Evolutionary conservation across 225 moss, liverwort and hornwort species (phyloP).

Genomic region (Physcomitrium patens): DNA sequence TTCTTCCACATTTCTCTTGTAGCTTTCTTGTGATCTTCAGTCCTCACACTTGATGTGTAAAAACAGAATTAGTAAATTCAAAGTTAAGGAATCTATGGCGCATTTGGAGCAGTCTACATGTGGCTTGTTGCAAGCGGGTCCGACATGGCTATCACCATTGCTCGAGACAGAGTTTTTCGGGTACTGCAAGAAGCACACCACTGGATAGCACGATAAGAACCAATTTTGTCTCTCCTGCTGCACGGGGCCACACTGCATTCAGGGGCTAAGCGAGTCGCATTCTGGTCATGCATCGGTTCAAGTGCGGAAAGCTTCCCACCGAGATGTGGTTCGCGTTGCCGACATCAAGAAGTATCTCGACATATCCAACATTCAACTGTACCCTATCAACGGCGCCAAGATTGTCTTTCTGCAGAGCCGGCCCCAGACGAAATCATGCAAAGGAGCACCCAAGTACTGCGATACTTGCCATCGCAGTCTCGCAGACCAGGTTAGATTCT

Average conservation of each 20-base stretch:
- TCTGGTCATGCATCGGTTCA: constrained; percentile 54
- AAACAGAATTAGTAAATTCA: neutral
- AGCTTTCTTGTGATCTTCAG: neutral
- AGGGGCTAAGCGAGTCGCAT: constrained; percentile 55
- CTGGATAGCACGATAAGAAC: constrained; percentile 72
- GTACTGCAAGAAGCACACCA: constrained; percentile 60
- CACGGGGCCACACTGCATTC: constrained; percentile 62
- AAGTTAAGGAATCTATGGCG: constrained; percentile 26
- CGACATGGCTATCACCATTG: constrained; percentile 44
- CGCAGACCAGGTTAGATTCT: constrained; percentile 66
- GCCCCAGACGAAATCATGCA: constrained; percentile 69
- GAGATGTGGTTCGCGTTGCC: constrained; percentile 62
- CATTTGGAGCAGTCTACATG: constrained; percentile 5
- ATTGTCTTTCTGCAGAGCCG: constrained; percentile 80
- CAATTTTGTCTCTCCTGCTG: constrained; percentile 67
- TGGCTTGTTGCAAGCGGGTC: constrained; percentile 39
- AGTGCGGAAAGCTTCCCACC: constrained; percentile 74
- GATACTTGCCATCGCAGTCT: constrained; percentile 70
- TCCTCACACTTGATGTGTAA: neutral
- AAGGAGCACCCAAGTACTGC: constrained; percentile 65
- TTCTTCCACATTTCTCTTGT: neutral
- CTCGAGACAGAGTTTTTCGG: constrained; percentile 55
- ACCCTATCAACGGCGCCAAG: constrained; percentile 77
- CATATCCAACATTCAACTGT: constrained; percentile 64
- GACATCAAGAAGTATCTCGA: constrained; percentile 60